Percentiles rank a stretch among this genome's conserved stretches.
These are phyloP conservation scores for Aspergillus bertholletiae DNA, from an alignment of 495 filamentous ascomycete genomes.

Conservation along the genomic window DNA sequence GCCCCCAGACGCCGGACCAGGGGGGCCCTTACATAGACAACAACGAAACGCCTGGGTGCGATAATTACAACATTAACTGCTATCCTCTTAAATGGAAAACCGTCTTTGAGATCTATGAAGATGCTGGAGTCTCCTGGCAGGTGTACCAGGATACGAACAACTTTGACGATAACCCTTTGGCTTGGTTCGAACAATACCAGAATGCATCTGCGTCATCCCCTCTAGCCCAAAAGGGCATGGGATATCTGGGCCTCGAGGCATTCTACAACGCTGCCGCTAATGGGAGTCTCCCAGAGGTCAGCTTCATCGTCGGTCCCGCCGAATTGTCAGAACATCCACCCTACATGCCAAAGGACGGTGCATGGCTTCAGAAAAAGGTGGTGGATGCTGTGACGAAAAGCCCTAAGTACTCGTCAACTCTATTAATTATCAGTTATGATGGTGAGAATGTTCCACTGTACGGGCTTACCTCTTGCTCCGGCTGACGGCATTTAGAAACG, in stretches of 20 bases:
- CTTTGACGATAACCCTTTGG: slow-evolving; percentile 53
- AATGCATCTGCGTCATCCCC: slow-evolving; percentile 31
- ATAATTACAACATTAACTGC: slow-evolving; percentile 41
- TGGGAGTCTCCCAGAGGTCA: slow-evolving; percentile 50
- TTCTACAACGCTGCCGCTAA: slow-evolving; percentile 51
- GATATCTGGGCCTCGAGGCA: slow-evolving; percentile 40
- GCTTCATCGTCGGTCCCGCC: slow-evolving; percentile 49
- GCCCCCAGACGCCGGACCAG: slow-evolving; percentile 38
- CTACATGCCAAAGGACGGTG: slow-evolving; percentile 51
- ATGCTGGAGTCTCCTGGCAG: slow-evolving; percentile 52
- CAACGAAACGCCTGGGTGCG: slow-evolving; percentile 52
- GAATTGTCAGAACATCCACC: slow-evolving; percentile 53
- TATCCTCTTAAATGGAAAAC: slow-evolving; percentile 56
- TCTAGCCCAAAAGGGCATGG: slow-evolving; percentile 42
- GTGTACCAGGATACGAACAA: slow-evolving; percentile 52
- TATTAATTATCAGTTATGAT: slow-evolving; percentile 52
- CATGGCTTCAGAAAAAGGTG: slow-evolving; percentile 54
- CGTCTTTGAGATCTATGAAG: slow-evolving; percentile 47
- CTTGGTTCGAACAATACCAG: slow-evolving; percentile 54
- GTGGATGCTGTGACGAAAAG: slow-evolving; percentile 48
- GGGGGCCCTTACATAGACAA: slow-evolving; percentile 55
- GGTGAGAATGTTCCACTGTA: slow-evolving; percentile 15
- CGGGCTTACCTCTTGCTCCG: neutral
- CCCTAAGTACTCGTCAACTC: slow-evolving; percentile 46
- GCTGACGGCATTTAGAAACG: slow-evolving; percentile 32